Percentiles rank a stretch among this genome's conserved stretches.
phyloP scores from a whole-genome alignment of 2,329 filamentous ascomycete genomes.

The Fonsecaea nubica region DNA sequence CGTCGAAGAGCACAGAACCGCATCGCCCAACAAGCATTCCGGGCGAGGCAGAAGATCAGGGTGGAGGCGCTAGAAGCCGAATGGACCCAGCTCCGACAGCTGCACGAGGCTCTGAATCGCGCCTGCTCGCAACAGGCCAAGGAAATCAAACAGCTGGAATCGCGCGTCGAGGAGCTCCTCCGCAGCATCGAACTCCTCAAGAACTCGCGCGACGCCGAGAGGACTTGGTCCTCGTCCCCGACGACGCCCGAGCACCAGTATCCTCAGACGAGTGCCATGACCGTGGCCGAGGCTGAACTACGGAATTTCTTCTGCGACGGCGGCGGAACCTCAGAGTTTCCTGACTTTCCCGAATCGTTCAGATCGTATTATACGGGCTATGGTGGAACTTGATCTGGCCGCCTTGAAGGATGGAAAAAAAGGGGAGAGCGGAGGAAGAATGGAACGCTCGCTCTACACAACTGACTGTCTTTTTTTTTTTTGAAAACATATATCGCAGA shows the following conservation, averaged over 20 bases:
- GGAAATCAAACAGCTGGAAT: conserved; percentile 18
- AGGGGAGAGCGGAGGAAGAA: too few relatives aligned
- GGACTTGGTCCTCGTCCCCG: conserved; percentile 13
- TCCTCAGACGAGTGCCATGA: neutral
- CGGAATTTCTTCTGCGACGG: conserved; percentile 8
- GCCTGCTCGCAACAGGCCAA: conserved; percentile 12
- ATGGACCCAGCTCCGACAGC: conserved; percentile 14
- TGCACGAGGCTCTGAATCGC: conserved; percentile 18
- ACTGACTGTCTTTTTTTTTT: neutral
- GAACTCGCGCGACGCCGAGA: conserved; percentile 11
- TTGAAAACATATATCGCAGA: neutral
- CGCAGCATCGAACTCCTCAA: conserved; percentile 14
- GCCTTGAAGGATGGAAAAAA: too few relatives aligned
- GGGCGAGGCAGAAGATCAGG: conserved; percentile 16
- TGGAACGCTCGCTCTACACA: neutral
- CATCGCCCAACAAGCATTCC: conserved; percentile 20
- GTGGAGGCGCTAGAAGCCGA: conserved; percentile 14
- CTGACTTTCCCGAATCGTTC: conserved; percentile 1
- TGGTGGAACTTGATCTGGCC: too few relatives aligned
- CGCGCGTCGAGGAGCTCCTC: conserved; percentile 17
- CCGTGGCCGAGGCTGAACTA: conserved; percentile 11
- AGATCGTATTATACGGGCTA: neutral
- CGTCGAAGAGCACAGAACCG: conserved; percentile 18
- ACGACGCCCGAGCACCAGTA: conserved; percentile 2
- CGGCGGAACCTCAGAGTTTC: conserved; percentile 6